Base-by-base conservation (phyloP, 345 rosid genomes). In the Rhodamnia argentea region DNA sequence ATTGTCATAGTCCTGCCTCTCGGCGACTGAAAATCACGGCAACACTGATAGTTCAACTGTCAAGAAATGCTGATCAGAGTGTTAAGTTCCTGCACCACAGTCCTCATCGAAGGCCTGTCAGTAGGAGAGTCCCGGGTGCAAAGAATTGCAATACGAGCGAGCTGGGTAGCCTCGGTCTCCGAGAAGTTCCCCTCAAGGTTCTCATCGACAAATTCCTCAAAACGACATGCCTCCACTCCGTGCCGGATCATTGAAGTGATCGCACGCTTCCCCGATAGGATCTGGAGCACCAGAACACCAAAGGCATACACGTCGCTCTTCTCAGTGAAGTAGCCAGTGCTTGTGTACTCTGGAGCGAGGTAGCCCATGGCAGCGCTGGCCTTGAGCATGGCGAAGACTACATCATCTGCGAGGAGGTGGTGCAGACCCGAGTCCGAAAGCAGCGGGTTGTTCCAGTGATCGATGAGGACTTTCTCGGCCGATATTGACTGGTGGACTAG, bases 301-400 rank as follows among this genome's bases (percentile, higher is more conserved):
- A 95, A 95, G 70, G 99, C 98, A 32, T 94, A 97, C 5, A 95
- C 91, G 5, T 97, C 99, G 11, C 96, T 95, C 91, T 96, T 95
- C 83, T 96, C 99, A 5, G 99, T 97, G 90, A 95, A 94, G 37
- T 93, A 93, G 60, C 99, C 99, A 0, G 99, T 97, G 50, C 92
- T 93, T 55, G 96, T 93, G 87, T 97, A 97, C 87, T 97, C 99
- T 10, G 99, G 99, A 85, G 97, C 98, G 58, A 97, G 92, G 92
- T 97, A 97, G 87, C 99, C 99, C 98, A 94, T 96, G 81, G 99
- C 99, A 86, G 99, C 99, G 85, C 98, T 94, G 58, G 95, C 98
- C 91, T 97, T 97, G 64, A 97, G 96, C 86, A 87, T 92, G 12
- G 99, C 96, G 94, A 94, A 97, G 64, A 97, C 93, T 5, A 96